Percentiles rank a stretch among this genome's conserved stretches.
phyloP scores from a whole-genome alignment of 176 grass and related monocot species.

The Lolium perenne region DNA sequence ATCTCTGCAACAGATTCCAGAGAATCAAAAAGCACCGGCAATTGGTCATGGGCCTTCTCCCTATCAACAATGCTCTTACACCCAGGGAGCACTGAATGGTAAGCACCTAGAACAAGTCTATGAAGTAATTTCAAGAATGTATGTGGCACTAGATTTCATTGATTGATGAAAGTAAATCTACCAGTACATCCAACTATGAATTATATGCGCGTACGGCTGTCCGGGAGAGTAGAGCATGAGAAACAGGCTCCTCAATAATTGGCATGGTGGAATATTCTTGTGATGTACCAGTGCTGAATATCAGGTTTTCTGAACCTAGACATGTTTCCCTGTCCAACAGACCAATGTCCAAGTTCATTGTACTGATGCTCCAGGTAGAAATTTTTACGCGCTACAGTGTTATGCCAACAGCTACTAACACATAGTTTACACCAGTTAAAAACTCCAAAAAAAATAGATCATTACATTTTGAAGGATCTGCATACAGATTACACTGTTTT shows the following conservation, averaged over 20 bases:
- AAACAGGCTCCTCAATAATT: conserved; percentile 9
- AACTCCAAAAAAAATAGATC: not conserved
- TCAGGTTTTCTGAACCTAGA: conserved; percentile 45
- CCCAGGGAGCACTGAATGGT: conserved; percentile 77
- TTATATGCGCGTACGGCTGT: not conserved
- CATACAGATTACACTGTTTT: not conserved
- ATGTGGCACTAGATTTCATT: no score
- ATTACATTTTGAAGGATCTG: conserved; percentile 11
- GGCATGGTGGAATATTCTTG: conserved; percentile 16
- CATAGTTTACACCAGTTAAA: not conserved
- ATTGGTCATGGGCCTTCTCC: conserved; percentile 41
- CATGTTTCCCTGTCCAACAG: not conserved
- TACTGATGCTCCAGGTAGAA: not conserved
- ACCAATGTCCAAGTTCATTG: conserved; percentile 36
- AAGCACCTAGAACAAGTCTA: not conserved
- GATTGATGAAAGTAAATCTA: not conserved
- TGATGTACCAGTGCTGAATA: conserved; percentile 31
- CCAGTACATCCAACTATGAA: not conserved
- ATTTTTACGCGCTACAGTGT: not conserved
- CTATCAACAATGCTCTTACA: conserved; percentile 53
- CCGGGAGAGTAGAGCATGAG: not conserved
- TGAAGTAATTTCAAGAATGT: not conserved
- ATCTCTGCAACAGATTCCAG: conserved; percentile 73
- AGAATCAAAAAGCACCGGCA: conserved; percentile 52
- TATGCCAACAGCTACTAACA: not conserved